These are phyloP conservation scores for Diplocarpon rosae DNA, from an alignment of 2,329 filamentous ascomycete species.

Conservation along the genomic window DNA sequence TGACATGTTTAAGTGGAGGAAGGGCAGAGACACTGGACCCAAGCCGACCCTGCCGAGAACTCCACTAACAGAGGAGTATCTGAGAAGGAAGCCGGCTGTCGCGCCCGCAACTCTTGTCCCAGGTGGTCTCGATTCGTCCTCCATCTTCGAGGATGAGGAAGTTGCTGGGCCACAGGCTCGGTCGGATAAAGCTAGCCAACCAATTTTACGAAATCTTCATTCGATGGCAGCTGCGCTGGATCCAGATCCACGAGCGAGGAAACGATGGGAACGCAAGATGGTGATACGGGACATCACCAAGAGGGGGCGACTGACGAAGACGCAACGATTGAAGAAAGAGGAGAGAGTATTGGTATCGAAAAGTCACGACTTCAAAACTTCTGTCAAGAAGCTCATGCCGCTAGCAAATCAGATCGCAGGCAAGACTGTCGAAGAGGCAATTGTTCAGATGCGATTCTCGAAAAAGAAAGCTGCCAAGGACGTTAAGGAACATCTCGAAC, in stretches of 20 bases:
- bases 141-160: slow-evolving; percentile 40
- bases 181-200: slow-evolving; percentile 13
- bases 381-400: slow-evolving; percentile 81
- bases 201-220: slow-evolving; percentile 32
- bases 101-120: slow-evolving; percentile 29
- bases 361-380: slow-evolving; percentile 69
- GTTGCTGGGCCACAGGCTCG: slow-evolving; percentile 16
- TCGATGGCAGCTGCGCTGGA: slow-evolving; percentile 56
- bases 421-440: slow-evolving; percentile 88
- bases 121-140: slow-evolving; percentile 36
- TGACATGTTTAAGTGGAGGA: slow-evolving; percentile 4
- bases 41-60: slow-evolving; percentile 23
- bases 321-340: slow-evolving; percentile 55
- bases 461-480: slow-evolving; percentile 86
- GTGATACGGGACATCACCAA: slow-evolving; percentile 64
- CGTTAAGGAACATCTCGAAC: slow-evolving; percentile 66
- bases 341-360: slow-evolving; percentile 47
- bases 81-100: slow-evolving; percentile 28
- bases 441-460: slow-evolving; percentile 89
- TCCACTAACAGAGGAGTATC: slow-evolving; percentile 53
- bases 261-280: slow-evolving; percentile 74
- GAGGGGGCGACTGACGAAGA: slow-evolving; percentile 53
- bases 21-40: neutral
- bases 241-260: slow-evolving; percentile 60
- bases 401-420: slow-evolving; percentile 81